Conservation (phyloP, 2,329 filamentous ascomycete genomes). For the Colletotrichum musicola region DNA sequence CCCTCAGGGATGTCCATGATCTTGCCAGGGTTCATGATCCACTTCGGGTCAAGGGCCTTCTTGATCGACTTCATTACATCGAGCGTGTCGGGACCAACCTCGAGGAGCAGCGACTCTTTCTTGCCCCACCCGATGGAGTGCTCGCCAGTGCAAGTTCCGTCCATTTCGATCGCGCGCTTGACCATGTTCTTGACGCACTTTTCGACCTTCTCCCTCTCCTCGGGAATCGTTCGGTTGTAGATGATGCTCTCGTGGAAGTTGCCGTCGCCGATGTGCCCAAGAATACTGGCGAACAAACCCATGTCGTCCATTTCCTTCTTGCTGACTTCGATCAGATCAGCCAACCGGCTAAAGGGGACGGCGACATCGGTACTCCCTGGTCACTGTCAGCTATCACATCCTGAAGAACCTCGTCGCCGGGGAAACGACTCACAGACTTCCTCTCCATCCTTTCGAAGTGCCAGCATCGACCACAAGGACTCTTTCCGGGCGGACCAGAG, state of each 20-base stretch:
- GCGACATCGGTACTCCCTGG: constrained; percentile 85
- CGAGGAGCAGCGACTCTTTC: constrained; percentile 82
- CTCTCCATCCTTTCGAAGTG: constrained; percentile 73
- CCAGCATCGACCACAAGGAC: constrained; percentile 85
- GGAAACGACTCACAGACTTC: constrained; percentile 74
- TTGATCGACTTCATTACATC: constrained; percentile 89
- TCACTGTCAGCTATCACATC: constrained; percentile 23
- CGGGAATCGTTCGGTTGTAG: constrained; percentile 78
- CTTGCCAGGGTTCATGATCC: constrained; percentile 94
- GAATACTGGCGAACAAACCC: constrained; percentile 86
- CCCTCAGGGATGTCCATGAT: constrained; percentile 78
- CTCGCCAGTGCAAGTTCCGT: constrained; percentile 91
- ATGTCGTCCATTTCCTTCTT: constrained; percentile 91
- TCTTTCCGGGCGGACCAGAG: constrained; percentile 87
- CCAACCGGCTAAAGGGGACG: constrained; percentile 80
- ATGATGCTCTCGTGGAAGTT: constrained; percentile 97
- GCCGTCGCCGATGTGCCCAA: constrained; percentile 92
- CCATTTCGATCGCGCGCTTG: constrained; percentile 90
- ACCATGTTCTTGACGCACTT: constrained; percentile 91
- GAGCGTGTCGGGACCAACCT: constrained; percentile 84
- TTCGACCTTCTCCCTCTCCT: constrained; percentile 81
- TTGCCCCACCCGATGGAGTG: constrained; percentile 90
- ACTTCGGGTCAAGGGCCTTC: constrained; percentile 82
- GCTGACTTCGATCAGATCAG: constrained; percentile 83
- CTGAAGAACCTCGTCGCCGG: no score